Base-by-base conservation (phyloP, 228 moss, liverwort and hornwort species). In the Sphagnum magellanicum region DNA sequence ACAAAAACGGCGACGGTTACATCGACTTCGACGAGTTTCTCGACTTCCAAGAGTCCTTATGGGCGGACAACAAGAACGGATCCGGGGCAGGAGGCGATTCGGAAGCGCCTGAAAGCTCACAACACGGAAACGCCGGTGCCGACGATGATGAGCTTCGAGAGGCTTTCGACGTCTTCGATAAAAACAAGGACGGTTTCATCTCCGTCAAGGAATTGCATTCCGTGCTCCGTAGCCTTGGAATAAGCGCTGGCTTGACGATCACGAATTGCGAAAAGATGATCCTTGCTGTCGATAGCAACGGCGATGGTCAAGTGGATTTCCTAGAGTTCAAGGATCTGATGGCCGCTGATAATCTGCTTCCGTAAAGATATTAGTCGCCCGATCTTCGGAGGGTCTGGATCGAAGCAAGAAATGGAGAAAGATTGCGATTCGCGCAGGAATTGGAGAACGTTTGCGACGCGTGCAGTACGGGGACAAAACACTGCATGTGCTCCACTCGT, bases 251-350 rank as follows among this genome's bases (percentile, higher is more conserved):
- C 17, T 16, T 50, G 16, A 72, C 65, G 8, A 16, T 84, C 65
- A 53, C 51, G 10, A 81, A 81, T 59, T 84, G 81, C 52, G 49
- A 75, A 65, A 79, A 17, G 68, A 88, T 88, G 82, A 84, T 88
- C 5, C 52, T 69, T 49, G 79, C 51, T 52, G 82, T 88, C 10
- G 88, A 88, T 63, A 69, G 48, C 10, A 81, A 88, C 60, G 84
- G 84, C 6, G 74, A 88, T 67, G 84, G 84, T 12, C 66, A 14
- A 9, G 81, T 88, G 16, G 79, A 84, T 65, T 84, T 88, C 51
- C 15, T 16, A 61, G 88, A 88, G 75, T 88, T 88, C 59, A 88
- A 84, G 77, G 71, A 77, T 67, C 76, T 84, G 75, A 88, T 88
- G 88, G 50, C 50, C 50, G 32, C 32, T 32, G 32, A 32, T 32